phyloP scores from a whole-genome alignment of 2,329 filamentous ascomycete species.

The Fusarium mangiferae region DNA sequence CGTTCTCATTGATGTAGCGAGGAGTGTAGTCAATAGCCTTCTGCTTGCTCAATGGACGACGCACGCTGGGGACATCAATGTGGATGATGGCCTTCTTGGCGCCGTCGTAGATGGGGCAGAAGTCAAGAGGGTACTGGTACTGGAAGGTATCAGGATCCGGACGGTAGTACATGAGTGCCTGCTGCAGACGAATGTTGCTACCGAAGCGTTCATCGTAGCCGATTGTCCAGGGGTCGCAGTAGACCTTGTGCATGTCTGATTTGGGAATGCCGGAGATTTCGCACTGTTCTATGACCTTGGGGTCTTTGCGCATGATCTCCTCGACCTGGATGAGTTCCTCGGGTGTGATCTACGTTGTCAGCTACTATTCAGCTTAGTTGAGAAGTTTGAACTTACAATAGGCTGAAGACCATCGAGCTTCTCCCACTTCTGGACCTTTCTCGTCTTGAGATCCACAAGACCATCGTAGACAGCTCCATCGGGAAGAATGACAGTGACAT shows the following conservation, averaged over 20 bases:
- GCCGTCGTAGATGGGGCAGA: constrained; percentile 90
- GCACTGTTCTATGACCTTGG: constrained; percentile 91
- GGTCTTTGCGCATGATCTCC: constrained; percentile 77
- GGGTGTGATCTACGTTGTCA: constrained; percentile 76
- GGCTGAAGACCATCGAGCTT: constrained; percentile 82
- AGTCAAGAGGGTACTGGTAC: constrained; percentile 91
- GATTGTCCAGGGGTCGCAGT: constrained; percentile 96
- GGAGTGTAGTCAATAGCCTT: constrained; percentile 83
- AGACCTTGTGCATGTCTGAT: constrained; percentile 93
- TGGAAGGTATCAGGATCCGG: constrained; percentile 87
- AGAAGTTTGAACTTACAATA: constrained; percentile 62
- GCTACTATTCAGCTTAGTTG: background rate
- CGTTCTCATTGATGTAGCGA: constrained; percentile 74
- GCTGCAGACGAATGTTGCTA: constrained; percentile 80
- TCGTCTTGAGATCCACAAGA: constrained; percentile 75
- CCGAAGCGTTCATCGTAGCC: constrained; percentile 93
- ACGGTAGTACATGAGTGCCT: constrained; percentile 95
- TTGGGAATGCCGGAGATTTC: constrained; percentile 81
- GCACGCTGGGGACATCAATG: constrained; percentile 83
- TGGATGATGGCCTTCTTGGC: constrained; percentile 81
- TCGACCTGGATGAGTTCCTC: constrained; percentile 89
- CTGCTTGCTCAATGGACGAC: constrained; percentile 78
- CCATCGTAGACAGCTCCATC: constrained; percentile 87
- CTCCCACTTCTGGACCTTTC: constrained; percentile 79
- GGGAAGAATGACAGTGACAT: constrained; percentile 83